These are phyloP conservation scores for Phaeosphaeriaceae sp. DNA, from an alignment of 2,329 filamentous ascomycete genomes.

Conservation along the genomic window DNA sequence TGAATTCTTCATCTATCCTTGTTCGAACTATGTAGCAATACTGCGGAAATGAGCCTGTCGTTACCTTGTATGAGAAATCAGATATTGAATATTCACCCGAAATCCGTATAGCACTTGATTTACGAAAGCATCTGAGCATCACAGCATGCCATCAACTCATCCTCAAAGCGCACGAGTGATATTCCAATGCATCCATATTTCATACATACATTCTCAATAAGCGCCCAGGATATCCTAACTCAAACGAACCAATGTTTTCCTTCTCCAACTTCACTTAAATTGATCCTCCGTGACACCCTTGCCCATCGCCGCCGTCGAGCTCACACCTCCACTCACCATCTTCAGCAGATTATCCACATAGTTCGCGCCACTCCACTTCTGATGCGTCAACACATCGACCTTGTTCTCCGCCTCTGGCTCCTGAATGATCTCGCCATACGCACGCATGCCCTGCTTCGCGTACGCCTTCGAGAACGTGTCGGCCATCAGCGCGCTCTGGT, in stretches of 20 bases:
- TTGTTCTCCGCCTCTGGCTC: constrained; percentile 93
- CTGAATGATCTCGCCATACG: constrained; percentile 96
- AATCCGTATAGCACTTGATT: too few relatives aligned
- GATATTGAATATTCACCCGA: too few relatives aligned
- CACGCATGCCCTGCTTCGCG: constrained; percentile 84
- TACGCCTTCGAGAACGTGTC: constrained; percentile 88
- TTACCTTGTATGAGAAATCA: too few relatives aligned
- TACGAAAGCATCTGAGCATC: too few relatives aligned
- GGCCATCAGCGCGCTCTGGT: constrained; percentile 92
- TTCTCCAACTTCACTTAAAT: too few relatives aligned
- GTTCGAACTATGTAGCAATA: not conserved
- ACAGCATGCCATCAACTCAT: not conserved
- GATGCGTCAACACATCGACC: constrained; percentile 96
- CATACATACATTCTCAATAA: not conserved
- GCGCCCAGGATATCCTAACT: not conserved
- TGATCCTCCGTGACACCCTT: constrained; percentile 98
- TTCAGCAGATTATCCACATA: constrained; percentile 95
- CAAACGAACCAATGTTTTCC: not conserved
- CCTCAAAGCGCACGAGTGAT: not conserved
- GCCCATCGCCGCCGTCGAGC: constrained; percentile 93
- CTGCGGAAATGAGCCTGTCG: not conserved
- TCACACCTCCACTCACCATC: constrained; percentile 95
- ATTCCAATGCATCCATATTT: not conserved
- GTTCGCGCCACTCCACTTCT: constrained; percentile 97
- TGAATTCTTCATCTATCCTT: not conserved